Percentiles rank a stretch among this genome's conserved stretches.
These are phyloP conservation scores for Inga leiocalycina DNA, from an alignment of 306 rosid genomes.

Conservation along the genomic window DNA sequence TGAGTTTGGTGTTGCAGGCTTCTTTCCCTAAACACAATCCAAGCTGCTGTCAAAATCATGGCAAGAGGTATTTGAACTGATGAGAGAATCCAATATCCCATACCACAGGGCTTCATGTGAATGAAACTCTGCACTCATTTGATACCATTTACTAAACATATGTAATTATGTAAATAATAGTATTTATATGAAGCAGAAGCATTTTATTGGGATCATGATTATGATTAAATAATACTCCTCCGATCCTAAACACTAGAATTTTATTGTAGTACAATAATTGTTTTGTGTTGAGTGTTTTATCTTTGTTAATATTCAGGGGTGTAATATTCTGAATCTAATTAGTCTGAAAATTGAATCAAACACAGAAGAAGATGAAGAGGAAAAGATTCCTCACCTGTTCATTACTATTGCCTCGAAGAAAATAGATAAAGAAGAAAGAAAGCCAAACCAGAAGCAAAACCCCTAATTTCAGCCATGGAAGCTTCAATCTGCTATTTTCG, in stretches of 20 bases:
- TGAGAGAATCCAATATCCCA: constrained; percentile 76
- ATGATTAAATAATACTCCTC: not conserved
- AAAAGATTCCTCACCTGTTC: constrained; percentile 49
- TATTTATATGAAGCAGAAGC: not conserved
- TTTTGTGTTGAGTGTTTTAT: not conserved
- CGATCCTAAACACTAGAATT: not conserved
- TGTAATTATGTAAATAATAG: not conserved
- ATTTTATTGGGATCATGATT: not conserved
- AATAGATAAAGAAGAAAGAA: constrained; percentile 68
- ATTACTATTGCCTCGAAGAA: constrained; percentile 72
- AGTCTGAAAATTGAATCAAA: not conserved
- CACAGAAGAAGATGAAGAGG: not conserved
- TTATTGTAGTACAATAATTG: not conserved
- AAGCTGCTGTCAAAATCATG: constrained; percentile 61
- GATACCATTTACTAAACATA: not conserved
- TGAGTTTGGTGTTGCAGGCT: constrained; percentile 45
- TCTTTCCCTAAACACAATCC: constrained; percentile 59
- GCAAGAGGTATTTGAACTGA: constrained; percentile 85
- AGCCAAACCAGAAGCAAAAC: constrained; percentile 73
- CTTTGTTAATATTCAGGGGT: not conserved
- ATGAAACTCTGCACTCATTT: constrained; percentile 61
- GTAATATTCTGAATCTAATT: not conserved
- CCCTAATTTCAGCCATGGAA: constrained; percentile 76
- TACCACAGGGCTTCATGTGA: constrained; percentile 72
- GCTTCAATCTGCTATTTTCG: constrained; percentile 29